Percentiles rank a stretch among this genome's conserved stretches.
Conservation (phyloP, 2,329 filamentous ascomycete genomes). For the Aspergillus oerlinghausenensis region DNA sequence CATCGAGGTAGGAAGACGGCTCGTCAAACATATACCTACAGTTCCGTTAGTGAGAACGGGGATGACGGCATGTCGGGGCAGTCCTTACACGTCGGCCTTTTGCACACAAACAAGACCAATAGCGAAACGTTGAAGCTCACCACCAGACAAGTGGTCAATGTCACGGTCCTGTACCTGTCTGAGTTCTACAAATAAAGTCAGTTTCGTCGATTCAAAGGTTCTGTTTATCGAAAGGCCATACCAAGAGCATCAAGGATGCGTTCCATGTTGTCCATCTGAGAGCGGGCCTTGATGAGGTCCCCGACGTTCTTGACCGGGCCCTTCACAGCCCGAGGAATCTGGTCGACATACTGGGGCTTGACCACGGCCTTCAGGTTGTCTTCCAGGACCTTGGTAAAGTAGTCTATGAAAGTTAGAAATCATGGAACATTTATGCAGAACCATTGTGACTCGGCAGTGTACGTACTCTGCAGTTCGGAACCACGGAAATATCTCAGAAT, state of each 20-base stretch:
- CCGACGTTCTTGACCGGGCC: conserved; percentile 75
- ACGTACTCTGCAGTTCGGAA: conserved; percentile 89
- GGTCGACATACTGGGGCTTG: conserved; percentile 98
- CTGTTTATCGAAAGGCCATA: conserved; percentile 23
- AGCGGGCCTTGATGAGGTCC: conserved; percentile 69
- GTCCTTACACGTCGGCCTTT: conserved; percentile 74
- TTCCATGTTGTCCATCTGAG: conserved; percentile 72
- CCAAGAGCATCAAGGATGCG: conserved; percentile 76
- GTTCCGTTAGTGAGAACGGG: conserved; percentile 9
- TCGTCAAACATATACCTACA: conserved; percentile 95
- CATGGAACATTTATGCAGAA: background rate
- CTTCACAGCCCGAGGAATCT: conserved; percentile 90
- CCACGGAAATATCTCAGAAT: conserved; percentile 98
- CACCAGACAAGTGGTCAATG: conserved; percentile 84
- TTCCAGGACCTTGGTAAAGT: conserved; percentile 97
- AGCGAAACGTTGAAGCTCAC: conserved; percentile 96
- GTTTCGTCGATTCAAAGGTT: background rate
- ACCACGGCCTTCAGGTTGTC: conserved; percentile 96
- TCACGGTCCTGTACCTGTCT: conserved; percentile 89
- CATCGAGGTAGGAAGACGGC: conserved; percentile 97
- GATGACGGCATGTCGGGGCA: background rate
- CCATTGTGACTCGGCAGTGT: background rate
- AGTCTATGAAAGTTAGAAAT: conserved; percentile 57
- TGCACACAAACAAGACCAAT: conserved; percentile 95
- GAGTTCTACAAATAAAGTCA: conserved; percentile 56